phyloP scores from a whole-genome alignment of 1,139 yeast species.

The Debaryomyces udenii region DNA sequence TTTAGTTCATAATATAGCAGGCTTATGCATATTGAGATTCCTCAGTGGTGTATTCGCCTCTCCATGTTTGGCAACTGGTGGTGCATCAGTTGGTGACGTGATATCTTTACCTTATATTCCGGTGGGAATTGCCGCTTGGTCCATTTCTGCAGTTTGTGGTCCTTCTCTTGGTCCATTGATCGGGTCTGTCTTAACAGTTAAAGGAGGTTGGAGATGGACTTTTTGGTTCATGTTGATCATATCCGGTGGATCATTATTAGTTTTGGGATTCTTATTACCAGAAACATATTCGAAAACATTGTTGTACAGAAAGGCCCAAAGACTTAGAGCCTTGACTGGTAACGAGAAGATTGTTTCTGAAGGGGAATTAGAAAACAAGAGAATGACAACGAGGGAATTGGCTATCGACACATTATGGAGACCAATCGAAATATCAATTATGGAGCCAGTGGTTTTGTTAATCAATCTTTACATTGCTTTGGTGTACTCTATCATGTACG shows the following conservation, averaged over 20 bases:
- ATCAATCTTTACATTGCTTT: slow-evolving; percentile 35
- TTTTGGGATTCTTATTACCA: slow-evolving; percentile 44
- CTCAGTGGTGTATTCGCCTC: slow-evolving; percentile 39
- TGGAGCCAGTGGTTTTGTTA: slow-evolving; percentile 37
- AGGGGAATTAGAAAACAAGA: slow-evolving; percentile 44
- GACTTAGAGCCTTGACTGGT: slow-evolving; percentile 51
- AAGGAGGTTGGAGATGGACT: slow-evolving; percentile 46
- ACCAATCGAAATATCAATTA: slow-evolving; percentile 33
- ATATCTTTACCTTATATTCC: slow-evolving; percentile 28
- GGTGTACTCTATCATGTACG: slow-evolving; percentile 33
- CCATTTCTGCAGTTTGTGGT: slow-evolving; percentile 35
- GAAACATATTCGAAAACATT: slow-evolving; percentile 55
- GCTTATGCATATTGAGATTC: slow-evolving; percentile 35
- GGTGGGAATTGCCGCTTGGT: slow-evolving; percentile 32
- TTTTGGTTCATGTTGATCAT: slow-evolving; percentile 47
- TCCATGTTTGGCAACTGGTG: slow-evolving; percentile 42
- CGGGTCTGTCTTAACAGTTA: slow-evolving; percentile 29
- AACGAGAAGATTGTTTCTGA: slow-evolving; percentile 40
- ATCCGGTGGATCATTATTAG: slow-evolving; percentile 33
- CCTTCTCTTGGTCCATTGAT: slow-evolving; percentile 39
- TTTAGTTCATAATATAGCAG: slow-evolving; percentile 31
- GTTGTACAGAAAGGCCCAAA: slow-evolving; percentile 47
- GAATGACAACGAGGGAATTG: slow-evolving; percentile 26
- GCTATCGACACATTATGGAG: slow-evolving; percentile 30
- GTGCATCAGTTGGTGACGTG: slow-evolving; percentile 38